Conservation (phyloP, 164 flowering plant species). For the Santalum album region DNA sequence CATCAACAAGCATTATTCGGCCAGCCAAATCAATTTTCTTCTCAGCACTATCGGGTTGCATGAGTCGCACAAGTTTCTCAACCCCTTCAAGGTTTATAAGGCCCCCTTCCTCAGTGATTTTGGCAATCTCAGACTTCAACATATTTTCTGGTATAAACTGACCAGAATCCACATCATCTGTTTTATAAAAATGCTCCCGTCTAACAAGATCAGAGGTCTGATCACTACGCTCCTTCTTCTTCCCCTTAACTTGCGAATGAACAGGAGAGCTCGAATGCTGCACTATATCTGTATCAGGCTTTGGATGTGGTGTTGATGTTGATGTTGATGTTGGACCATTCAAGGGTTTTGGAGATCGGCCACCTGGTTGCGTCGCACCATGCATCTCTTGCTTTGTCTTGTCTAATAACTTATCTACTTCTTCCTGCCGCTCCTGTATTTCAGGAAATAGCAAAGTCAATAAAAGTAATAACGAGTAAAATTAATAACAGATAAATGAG, state of each 20-base stretch:
- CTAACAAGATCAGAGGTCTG: slow-evolving; percentile 57
- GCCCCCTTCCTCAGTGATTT: slow-evolving; percentile 71
- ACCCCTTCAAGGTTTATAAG: slow-evolving; percentile 64
- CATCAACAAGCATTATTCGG: slow-evolving; percentile 63
- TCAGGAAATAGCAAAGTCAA: slow-evolving; percentile 6
- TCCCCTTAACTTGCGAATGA: slow-evolving; percentile 61
- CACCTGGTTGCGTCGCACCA: slow-evolving; percentile 65
- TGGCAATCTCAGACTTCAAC: slow-evolving; percentile 61
- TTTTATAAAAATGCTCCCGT: slow-evolving; percentile 46
- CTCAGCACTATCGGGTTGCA: slow-evolving; percentile 54
- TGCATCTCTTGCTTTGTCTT: slow-evolving; percentile 81
- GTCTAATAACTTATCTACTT: slow-evolving; percentile 63
- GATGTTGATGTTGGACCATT: slow-evolving; percentile 49
- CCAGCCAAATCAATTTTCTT: slow-evolving; percentile 57
- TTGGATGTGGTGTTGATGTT: slow-evolving; percentile 47
- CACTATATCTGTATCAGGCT: slow-evolving; percentile 58
- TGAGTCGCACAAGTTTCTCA: slow-evolving; percentile 67
- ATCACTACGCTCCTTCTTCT: slow-evolving; percentile 72
- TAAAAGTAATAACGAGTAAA: not conserved
- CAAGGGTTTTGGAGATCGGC: slow-evolving; percentile 77
- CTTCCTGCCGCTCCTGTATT: slow-evolving; percentile 79
- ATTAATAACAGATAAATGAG: not conserved
- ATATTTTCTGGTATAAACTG: slow-evolving; percentile 33
- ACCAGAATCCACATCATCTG: slow-evolving; percentile 62
- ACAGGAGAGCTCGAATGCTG: slow-evolving; percentile 43